Evolutionary conservation across 176 grass and related monocot species (phyloP), one percentile per base, ranked within the genome.

Genomic region (Chrysopogon serrulatus): DNA sequence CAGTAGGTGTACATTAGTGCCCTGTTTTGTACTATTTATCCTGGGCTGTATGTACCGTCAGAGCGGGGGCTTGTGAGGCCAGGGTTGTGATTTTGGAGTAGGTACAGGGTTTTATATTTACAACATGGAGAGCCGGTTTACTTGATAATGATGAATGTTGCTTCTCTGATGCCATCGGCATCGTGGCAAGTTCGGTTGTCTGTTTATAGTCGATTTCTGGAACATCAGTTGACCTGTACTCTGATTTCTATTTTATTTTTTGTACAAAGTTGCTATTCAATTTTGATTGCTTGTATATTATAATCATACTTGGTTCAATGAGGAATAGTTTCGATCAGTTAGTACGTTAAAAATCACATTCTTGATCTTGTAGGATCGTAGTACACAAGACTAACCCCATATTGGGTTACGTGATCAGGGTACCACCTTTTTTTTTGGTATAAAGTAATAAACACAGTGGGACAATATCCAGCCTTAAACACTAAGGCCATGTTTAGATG

Each of bases 1-100:
- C 61, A 44, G 51, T 87, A 80, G 80, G 49, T 84, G 84, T 84
- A 87, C 34, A 90, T 75, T 83, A 80, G 84, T 36, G 65, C 53
- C 48, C 73, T 59, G 62, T 84, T 87, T 80, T 90, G 89, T 78
- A 64, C 15, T 44, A 35, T 83, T 79, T 77, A 69, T 80, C 42
- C 5, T 68, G 74, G 75, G 75, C 82, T 48, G 68, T 80, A 73
- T 63, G 80, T 64, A 70, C 62, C 28, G 21, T 31, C 11, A 26
- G 43, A 35, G 61, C 8, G 34, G 51, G 63, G 43, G 42, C 9
- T 34, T n/a, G 7, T 43, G 48, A 54, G n/a, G 24, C 70, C 39
- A 26, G 61, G 48, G 34, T 79, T 83, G n/a, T 74, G 76, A 49
- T 63, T 87, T 84, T 78, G 78, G 41, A 71, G 51, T 77, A 72